Conservation (phyloP, 108 stramenopile species). For the Nitzschia inconspicua region DNA sequence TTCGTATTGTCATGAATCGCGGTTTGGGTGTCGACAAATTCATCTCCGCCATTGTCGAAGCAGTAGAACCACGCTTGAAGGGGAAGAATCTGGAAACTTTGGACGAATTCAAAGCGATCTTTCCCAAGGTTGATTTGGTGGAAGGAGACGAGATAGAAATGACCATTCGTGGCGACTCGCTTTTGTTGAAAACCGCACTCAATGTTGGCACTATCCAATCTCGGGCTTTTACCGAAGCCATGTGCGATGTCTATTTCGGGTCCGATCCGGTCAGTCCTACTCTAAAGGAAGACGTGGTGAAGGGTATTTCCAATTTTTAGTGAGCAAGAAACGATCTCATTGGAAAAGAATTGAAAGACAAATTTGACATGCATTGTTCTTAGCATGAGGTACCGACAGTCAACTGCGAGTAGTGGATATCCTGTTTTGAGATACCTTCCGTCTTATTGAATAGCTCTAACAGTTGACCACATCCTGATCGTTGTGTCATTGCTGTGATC, state of each 20-base stretch:
- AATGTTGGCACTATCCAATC: conserved; percentile 77
- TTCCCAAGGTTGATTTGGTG: conserved; percentile 77
- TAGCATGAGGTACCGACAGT: too few relatives aligned
- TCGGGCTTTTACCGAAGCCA: conserved; percentile 64
- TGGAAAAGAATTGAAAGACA: too few relatives aligned
- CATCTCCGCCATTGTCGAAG: conserved; percentile 82
- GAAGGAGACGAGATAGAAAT: conserved; percentile 87
- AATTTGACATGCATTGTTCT: too few relatives aligned
- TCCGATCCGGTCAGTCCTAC: conserved; percentile 65
- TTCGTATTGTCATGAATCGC: conserved; percentile 89
- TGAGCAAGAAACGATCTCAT: too few relatives aligned
- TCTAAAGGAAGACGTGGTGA: conserved; percentile 65
- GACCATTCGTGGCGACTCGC: conserved; percentile 82
- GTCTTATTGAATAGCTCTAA: too few relatives aligned
- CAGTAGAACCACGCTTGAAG: conserved; percentile 79
- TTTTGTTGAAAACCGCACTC: conserved; percentile 76
- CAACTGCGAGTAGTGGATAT: too few relatives aligned
- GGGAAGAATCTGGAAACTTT: conserved; percentile 77
- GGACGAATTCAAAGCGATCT: conserved; percentile 83
- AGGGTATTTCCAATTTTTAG: conserved; percentile 65
- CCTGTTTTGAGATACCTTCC: too few relatives aligned
- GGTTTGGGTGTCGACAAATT: conserved; percentile 80
- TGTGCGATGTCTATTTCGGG: conserved; percentile 89
- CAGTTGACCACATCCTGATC: too few relatives aligned
- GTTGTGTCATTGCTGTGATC: too few relatives aligned